Evolutionary conservation across 371 early-diverging fungal genomes (phyloP).

Genomic region (Mortierella polycephala): DNA sequence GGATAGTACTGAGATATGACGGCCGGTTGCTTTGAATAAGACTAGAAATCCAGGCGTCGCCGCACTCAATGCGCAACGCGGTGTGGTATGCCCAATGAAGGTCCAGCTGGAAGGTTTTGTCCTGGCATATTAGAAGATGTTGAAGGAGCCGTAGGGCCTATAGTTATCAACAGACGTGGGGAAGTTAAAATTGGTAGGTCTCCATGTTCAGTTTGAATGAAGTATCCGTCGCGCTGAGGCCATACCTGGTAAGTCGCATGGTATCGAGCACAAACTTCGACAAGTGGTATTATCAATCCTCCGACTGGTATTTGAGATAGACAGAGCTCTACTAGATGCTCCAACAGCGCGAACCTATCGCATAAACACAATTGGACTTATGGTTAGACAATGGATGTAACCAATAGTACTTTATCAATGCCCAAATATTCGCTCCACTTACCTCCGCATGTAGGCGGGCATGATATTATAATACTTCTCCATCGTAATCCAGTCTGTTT

Average conservation of each 20-base stretch:
- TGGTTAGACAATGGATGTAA: too few species aligned
- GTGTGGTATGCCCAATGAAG: slow-evolving; percentile 32
- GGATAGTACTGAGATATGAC: slow-evolving; percentile 1
- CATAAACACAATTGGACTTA: background rate
- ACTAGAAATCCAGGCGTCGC: slow-evolving; percentile 25
- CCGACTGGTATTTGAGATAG: slow-evolving; percentile 26
- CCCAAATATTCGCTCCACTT: background rate
- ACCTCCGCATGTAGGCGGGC: slow-evolving; percentile 45
- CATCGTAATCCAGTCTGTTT: slow-evolving; percentile 4
- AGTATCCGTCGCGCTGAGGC: background rate
- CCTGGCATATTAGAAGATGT: slow-evolving; percentile 15
- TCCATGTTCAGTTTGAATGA: background rate
- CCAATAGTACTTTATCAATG: too few species aligned
- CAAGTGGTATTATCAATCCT: slow-evolving; percentile 24
- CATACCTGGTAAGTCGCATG: slow-evolving; percentile 34
- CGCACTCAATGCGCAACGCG: slow-evolving; percentile 10
- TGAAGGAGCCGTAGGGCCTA: slow-evolving; percentile 32
- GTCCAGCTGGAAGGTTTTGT: slow-evolving; percentile 26
- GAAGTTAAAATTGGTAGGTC: background rate
- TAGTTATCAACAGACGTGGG: background rate
- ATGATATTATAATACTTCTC: slow-evolving; percentile 35
- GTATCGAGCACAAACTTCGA: slow-evolving; percentile 25
- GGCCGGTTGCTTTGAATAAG: slow-evolving; percentile 1
- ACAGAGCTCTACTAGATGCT: slow-evolving; percentile 30
- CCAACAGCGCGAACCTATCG: slow-evolving; percentile 36